phyloP scores from a whole-genome alignment of 352 stramenopile species.

The Phytophthora cryptogea region DNA sequence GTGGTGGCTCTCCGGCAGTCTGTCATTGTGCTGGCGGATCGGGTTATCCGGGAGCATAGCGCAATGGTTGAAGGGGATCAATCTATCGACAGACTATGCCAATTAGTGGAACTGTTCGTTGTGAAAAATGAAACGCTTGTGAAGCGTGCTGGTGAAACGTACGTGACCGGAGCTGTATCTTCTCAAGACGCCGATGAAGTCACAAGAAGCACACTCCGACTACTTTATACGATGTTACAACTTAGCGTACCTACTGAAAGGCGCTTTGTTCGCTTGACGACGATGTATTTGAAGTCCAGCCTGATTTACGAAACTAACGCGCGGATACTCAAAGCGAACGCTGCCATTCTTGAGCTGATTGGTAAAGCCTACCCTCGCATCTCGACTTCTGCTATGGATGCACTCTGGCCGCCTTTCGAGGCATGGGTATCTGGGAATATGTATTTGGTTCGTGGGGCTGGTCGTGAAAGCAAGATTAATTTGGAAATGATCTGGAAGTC shows the following conservation, averaged over 20 bases:
- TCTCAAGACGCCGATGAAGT: constrained; percentile 29
- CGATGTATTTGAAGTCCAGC: constrained; percentile 40
- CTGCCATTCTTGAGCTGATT: constrained; percentile 37
- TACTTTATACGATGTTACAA: constrained; percentile 46
- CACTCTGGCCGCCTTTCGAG: constrained; percentile 46
- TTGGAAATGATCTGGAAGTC: constrained; percentile 31
- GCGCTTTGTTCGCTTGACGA: constrained; percentile 39
- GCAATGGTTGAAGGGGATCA: constrained; percentile 38
- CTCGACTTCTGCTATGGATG: constrained; percentile 37
- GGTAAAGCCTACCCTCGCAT: constrained; percentile 22
- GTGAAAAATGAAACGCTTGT: constrained; percentile 38
- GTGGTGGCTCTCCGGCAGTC: constrained; percentile 44
- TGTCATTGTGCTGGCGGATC: constrained; percentile 37
- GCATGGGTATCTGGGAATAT: constrained; percentile 33
- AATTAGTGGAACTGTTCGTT: constrained; percentile 45
- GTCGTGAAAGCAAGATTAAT: constrained; percentile 14
- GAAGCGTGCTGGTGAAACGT: constrained; percentile 1
- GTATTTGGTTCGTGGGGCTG: constrained; percentile 6
- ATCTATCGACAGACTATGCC: constrained; percentile 41
- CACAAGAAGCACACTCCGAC: constrained; percentile 33
- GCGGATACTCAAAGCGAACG: constrained; percentile 23
- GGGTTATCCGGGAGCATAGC: constrained; percentile 37
- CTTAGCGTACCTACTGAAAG: constrained; percentile 29
- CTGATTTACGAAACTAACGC: constrained; percentile 15
- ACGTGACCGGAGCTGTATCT: constrained; percentile 19